Conservation (phyloP, 2,329 filamentous ascomycete species). For the Aspergillus melleus region DNA sequence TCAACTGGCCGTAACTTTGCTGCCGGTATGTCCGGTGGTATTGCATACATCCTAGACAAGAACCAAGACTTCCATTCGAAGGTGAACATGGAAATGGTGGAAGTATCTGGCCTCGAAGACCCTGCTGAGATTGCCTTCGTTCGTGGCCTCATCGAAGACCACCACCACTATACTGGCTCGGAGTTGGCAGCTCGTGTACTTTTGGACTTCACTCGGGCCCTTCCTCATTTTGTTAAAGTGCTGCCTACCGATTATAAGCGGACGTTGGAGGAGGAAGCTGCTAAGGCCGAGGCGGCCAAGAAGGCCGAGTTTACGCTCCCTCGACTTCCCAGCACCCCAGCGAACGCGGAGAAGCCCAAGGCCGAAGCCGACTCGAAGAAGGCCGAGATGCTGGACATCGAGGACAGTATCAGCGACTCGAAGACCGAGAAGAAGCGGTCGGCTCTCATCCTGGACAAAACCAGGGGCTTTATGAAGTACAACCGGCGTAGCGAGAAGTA, state of each 20-base stretch:
- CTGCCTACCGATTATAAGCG: constrained; percentile 96
- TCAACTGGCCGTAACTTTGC: constrained; percentile 94
- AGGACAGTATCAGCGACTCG: constrained; percentile 83
- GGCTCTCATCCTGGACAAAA: constrained; percentile 94
- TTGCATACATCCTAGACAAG: constrained; percentile 90
- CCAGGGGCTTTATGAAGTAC: constrained; percentile 96
- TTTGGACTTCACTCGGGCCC: constrained; percentile 89
- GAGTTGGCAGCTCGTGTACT: constrained; percentile 90
- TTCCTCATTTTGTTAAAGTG: constrained; percentile 89
- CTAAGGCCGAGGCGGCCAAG: constrained; percentile 81
- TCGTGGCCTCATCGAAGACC: constrained; percentile 89
- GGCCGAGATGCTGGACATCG: constrained; percentile 76
- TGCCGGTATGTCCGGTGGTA: constrained; percentile 97
- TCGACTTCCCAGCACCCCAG: constrained; percentile 62
- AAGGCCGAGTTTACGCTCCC: constrained; percentile 80
- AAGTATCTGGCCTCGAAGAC: constrained; percentile 79
- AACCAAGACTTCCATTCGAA: constrained; percentile 87
- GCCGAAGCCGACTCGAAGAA: constrained; percentile 63
- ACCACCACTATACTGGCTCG: constrained; percentile 96
- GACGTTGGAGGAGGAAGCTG: constrained; percentile 80
- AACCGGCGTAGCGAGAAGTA: constrained; percentile 91
- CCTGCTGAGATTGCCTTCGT: constrained; percentile 86
- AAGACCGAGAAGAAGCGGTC: constrained; percentile 87
- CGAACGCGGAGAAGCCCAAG: constrained; percentile 56
- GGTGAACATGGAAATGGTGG: constrained; percentile 97